Percentiles rank a stretch among this genome's conserved stretches.
phyloP scores from a whole-genome alignment of 2,329 filamentous ascomycete genomes.

The Pseudovirgaria hyperparasitica region DNA sequence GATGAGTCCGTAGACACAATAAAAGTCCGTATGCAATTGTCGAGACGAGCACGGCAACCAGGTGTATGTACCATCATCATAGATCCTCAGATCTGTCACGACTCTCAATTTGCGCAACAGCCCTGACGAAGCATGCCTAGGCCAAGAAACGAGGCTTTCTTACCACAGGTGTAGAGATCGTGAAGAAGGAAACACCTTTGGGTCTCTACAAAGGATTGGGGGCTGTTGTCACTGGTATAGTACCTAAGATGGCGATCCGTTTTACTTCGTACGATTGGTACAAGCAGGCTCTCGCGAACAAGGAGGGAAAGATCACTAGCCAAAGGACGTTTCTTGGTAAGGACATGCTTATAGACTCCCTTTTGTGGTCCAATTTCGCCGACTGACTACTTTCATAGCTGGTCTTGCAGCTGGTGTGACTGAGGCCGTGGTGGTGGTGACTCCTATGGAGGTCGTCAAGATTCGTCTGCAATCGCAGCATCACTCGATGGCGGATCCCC shows the following conservation, averaged over 20 bases:
- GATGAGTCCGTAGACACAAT: slow-evolving; percentile 61
- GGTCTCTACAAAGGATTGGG: slow-evolving; percentile 97
- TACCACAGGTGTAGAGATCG: slow-evolving; percentile 72
- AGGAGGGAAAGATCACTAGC: slow-evolving; percentile 53
- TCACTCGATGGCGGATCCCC: slow-evolving; percentile 92
- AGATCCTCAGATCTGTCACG: background rate
- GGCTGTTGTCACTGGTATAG: slow-evolving; percentile 87
- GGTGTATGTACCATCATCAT: slow-evolving; percentile 42
- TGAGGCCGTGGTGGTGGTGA: slow-evolving; percentile 91
- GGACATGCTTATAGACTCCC: slow-evolving; percentile 11
- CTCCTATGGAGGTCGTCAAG: slow-evolving; percentile 98
- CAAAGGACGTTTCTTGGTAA: slow-evolving; percentile 58
- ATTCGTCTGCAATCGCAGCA: slow-evolving; percentile 96
- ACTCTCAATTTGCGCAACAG: slow-evolving; percentile 3
- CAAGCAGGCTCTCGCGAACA: slow-evolving; percentile 67
- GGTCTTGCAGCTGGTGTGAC: slow-evolving; percentile 88
- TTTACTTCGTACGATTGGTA: slow-evolving; percentile 97
- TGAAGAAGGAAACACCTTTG: slow-evolving; percentile 78
- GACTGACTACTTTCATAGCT: slow-evolving; percentile 40
- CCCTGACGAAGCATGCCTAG: slow-evolving; percentile 18
- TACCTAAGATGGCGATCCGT: slow-evolving; percentile 98
- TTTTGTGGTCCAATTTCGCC: background rate
- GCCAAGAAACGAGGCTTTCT: slow-evolving; percentile 76
- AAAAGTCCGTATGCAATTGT: slow-evolving; percentile 99
- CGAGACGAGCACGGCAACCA: slow-evolving; percentile 66